Evolutionary conservation across 371 early-diverging fungal genomes (phyloP), one percentile per base, ranked within the genome.

Genomic region (Mortierella polycephala): DNA sequence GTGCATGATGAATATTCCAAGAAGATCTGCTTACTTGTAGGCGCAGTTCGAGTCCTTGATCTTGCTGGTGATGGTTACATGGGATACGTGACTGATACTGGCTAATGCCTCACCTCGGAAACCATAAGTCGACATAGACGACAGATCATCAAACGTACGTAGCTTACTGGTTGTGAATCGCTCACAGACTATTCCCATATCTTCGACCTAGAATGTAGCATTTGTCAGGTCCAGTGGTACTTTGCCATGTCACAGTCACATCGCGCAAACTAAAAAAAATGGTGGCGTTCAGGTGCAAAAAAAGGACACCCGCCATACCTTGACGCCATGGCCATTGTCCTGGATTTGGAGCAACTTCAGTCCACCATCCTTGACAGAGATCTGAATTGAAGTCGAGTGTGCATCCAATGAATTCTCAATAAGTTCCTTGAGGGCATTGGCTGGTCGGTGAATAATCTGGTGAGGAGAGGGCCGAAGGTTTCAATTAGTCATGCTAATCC

Each of bases 21-120:
- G 46, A 46, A 46, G 37, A 2, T 8, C 30, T 18, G 64, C 71
- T 18, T 52, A 88, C 91, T 86, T 89, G 83, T 90, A 98, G 5
- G 97, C 98, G 74, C 94, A 95, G 12, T 88, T 87, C 2, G 93
- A 90, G 51, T 91, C 91, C 11, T 83, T 84, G 16, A 94, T 95
- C 71, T 93, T 94, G 16, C 95, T 94, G 1, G 93, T 92, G 65
- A 99, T 94, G 12, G 92, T 91, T 23, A 99, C 88, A 74, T 96
- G 94, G 0, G 97, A 93, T 7, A 97, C 92, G 63, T 95, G 94
- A 40, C 94, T 95, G 58, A 99, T 97, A 82, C 98, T 97, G 5
- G 99, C 96, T 51, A 99, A 83, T 1, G 99, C 99, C 80, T 99
- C 99, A 14, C 99, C 99, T 54, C 99, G 90, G 81, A 99, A 99